phyloP scores from a whole-genome alignment of 352 stramenopile genomes.

The Globisporangium polare region DNA sequence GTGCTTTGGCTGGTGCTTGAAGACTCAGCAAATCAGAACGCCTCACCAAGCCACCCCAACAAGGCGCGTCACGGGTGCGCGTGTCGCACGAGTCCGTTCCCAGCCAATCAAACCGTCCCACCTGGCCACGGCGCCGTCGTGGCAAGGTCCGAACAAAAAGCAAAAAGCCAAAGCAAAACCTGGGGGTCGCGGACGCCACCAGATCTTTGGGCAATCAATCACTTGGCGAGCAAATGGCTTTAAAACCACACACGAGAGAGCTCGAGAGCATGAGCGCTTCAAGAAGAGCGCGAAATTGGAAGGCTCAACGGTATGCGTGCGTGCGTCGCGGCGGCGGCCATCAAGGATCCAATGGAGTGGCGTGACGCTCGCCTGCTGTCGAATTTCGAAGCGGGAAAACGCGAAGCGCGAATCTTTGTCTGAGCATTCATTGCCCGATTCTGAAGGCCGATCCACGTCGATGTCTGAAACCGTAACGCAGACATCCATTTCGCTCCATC shows the following conservation, averaged over 20 bases:
- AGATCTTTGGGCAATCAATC: background rate
- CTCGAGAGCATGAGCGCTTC: background rate
- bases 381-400: background rate
- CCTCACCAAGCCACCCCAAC: background rate
- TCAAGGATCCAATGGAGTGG: background rate
- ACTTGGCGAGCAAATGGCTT: background rate
- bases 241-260: too few species aligned
- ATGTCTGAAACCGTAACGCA: slow-evolving; percentile 1
- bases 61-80: slow-evolving; percentile 1
- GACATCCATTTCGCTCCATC: slow-evolving; percentile 2
- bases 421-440: background rate
- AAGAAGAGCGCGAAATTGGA: too few species aligned
- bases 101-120: slow-evolving; percentile 8
- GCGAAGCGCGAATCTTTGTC: background rate
- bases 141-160: too few species aligned
- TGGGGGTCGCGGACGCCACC: slow-evolving; percentile 3
- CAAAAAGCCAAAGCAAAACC: too few species aligned
- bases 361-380: background rate
- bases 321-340: background rate
- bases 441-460: background rate
- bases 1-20: background rate
- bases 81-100: background rate
- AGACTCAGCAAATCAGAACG: background rate
- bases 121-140: background rate
- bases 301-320: background rate